Conservation (phyloP, 140 eudicot species). For the Ambrosia hybrid region DNA sequence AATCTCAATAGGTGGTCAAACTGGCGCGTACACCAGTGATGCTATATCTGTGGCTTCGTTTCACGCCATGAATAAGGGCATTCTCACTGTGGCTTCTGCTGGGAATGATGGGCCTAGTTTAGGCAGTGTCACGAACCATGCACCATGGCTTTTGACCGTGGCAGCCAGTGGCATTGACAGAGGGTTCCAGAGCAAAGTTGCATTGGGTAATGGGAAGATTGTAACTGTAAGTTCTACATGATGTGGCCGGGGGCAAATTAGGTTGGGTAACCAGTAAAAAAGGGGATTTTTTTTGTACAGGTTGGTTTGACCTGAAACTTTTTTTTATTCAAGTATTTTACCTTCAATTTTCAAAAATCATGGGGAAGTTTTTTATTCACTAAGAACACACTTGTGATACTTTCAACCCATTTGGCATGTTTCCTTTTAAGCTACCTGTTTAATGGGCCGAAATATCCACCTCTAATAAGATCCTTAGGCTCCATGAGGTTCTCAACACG, state of each 20-base stretch:
- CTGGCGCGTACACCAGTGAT: constrained; percentile 49
- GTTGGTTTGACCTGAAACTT: not conserved
- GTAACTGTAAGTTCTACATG: constrained; percentile 47
- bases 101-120: constrained; percentile 80
- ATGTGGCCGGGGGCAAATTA: not conserved
- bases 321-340: not conserved
- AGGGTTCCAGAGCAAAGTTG: constrained; percentile 61
- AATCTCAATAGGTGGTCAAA: constrained; percentile 74
- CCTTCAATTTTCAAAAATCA: not conserved
- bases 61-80: constrained; percentile 78
- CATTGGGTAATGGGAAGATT: constrained; percentile 61
- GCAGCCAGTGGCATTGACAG: constrained; percentile 90
- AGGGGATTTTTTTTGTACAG: not conserved
- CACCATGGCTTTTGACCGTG: constrained; percentile 89
- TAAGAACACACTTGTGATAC: not conserved
- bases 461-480: not conserved
- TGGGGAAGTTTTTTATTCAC: not conserved
- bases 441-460: too few species aligned
- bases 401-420: not conserved
- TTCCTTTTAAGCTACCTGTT: not conserved
- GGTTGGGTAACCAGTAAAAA: constrained; percentile 9
- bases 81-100: constrained; percentile 81
- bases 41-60: constrained; percentile 72
- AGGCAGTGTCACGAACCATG: constrained; percentile 62
- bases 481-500: not conserved